Evolutionary conservation across 805 yeast species (phyloP), one percentile per base, ranked within the genome.

Genomic region (Metschnikowia koreensis): DNA sequence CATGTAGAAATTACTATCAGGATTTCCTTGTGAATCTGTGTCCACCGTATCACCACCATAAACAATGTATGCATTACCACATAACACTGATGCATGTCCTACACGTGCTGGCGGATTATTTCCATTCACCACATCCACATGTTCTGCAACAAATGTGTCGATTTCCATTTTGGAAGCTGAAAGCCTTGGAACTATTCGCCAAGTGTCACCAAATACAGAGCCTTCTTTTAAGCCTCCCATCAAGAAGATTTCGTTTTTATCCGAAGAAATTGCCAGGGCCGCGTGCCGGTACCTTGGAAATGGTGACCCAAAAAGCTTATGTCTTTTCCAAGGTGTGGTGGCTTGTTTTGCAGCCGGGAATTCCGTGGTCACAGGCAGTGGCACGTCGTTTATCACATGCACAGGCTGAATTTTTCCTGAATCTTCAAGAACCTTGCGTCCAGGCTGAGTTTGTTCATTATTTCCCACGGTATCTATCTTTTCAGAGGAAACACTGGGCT

Each of bases 221-320:
- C 89, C 89, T 48, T 92, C 97, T 64, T 92, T 86, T 45, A 94
- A 75, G 8, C 99, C 99, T 40, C 99, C 99, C 89, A 94, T 92
- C 22, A 94, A 78, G 65, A 82, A 90, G 17, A 91, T 73, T 54
- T 90, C 94, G 48, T 89, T 89, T 50, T 85, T 85, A 31, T 89
- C 91, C 12, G 94, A 84, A 6, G 90, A 80, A 26, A 83, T 72
- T 10, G 59, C 42, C 26, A 86, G 73, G 2, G 96, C 88, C 1
- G 96, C 89, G 69, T 93, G 98, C 60, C 97, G 86, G 66, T 90
- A 91, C 41, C 99, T 81, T 3, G 99, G 98, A 64, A 93, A 91
- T 1, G 98, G 99, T 2, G 94, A 87, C 57, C 83, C 80, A 52
- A 73, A 73, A 13, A 88, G 69, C 61, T 83, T 84, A 56, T 80